phyloP scores from a whole-genome alignment of 176 grass and related monocot species.

The Tillandsia fasciculata region DNA sequence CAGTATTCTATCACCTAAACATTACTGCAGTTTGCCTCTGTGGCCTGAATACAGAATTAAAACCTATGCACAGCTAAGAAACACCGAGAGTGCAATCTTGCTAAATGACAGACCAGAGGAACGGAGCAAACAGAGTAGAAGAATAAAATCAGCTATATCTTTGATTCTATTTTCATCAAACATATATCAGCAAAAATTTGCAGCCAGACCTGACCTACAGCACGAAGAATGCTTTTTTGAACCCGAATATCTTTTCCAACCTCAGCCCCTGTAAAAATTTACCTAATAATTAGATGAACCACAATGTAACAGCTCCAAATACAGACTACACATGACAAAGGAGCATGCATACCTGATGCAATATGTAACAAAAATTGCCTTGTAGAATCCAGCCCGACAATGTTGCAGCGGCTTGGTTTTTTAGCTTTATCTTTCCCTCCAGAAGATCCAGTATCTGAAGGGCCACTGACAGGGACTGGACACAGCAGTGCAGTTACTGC shows the following conservation, averaged over 20 bases:
- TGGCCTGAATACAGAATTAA: too few species aligned
- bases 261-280: conserved; percentile 45
- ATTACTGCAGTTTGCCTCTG: too few species aligned
- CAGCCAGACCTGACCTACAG: conserved; percentile 64
- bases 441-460: conserved; percentile 55
- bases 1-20: too few species aligned
- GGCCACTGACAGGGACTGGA: conserved; percentile 68
- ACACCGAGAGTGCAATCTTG: too few species aligned
- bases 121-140: too few species aligned
- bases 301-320: conserved; percentile 11
- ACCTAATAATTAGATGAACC: conserved; percentile 24
- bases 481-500: conserved; percentile 81
- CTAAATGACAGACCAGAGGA: too few species aligned
- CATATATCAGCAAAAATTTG: background rate
- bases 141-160: background rate
- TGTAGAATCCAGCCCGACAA: conserved; percentile 75
- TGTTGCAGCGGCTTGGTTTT: conserved; percentile 66
- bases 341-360: conserved; percentile 53
- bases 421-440: conserved; percentile 97
- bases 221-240: conserved; percentile 64
- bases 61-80: too few species aligned
- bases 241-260: conserved; percentile 78
- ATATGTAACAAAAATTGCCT: conserved; percentile 88
- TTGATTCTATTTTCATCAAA: background rate
- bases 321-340: conserved; percentile 1